phyloP scores from a whole-genome alignment of 75 land plant species.

The Cunninghamia lanceolata region DNA sequence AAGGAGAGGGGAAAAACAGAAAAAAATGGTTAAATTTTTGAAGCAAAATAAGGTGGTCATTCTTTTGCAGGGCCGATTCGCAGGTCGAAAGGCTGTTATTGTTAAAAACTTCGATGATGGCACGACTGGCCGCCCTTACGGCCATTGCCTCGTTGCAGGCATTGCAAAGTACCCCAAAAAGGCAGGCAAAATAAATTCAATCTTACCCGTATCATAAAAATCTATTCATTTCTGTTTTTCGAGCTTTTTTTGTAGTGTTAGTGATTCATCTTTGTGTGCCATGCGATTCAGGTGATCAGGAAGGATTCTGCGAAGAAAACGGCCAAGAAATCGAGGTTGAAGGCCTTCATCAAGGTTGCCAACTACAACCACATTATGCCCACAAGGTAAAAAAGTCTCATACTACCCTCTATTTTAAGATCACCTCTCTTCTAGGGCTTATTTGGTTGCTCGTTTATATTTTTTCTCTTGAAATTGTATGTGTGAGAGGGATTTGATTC shows the following conservation, averaged over 20 bases:
- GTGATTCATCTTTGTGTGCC: no score
- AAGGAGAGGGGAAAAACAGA: constrained; percentile 11
- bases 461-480: no score
- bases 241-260: no score
- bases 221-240: no score
- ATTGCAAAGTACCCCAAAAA: constrained; percentile 57
- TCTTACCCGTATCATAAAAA: neutral
- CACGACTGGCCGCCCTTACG: constrained; percentile 45
- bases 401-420: no score
- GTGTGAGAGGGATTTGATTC: neutral
- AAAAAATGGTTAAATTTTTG: constrained; percentile 54
- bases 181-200: constrained; percentile 8
- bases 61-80: constrained; percentile 53
- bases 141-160: constrained; percentile 59
- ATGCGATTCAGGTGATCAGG: neutral
- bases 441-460: no score
- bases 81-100: constrained; percentile 64
- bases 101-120: constrained; percentile 58
- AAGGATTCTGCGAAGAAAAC: constrained; percentile 36
- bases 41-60: constrained; percentile 58
- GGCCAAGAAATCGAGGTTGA: constrained; percentile 36
- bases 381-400: no score
- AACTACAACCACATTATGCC: constrained; percentile 37
- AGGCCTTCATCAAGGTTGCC: constrained; percentile 32
- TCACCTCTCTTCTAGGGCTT: no score